Base-by-base conservation (phyloP, 352 stramenopile genomes). In the Phytophthora nicotianae region DNA sequence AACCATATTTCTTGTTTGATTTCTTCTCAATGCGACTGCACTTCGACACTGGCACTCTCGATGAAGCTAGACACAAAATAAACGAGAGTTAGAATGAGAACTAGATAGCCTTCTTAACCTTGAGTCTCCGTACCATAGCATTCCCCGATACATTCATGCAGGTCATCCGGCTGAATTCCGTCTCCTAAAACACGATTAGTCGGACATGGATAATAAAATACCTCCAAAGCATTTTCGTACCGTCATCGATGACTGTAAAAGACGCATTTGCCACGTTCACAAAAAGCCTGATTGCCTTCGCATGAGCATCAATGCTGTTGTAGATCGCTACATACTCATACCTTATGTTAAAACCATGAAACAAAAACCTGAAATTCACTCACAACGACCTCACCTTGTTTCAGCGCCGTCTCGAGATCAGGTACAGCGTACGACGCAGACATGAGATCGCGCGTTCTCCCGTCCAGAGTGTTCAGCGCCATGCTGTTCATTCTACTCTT, bases 171-270 rank as follows among this genome's bases (percentile, higher is more conserved):
- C 32, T 57, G 35, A 50, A 95, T 90, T 0, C 86, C 86, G 35
- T 82, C 64, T n/a, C 84, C 86, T 95, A 33, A 26, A 56, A 40
- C 24, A 29, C 58, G 16, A 35, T 19, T 20, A 19, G 14, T 21
- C n/a, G 10, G 14, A 19, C 27, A 19, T 1, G 10, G n/a, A n/a
- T 21, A 35, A 14, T 3, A n/a, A 38, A 38, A 3, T 38, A 17
- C 23, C 16, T 5, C 23, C 24, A 38, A 27, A 27, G 4, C 10
- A 13, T 5, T n/a, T n/a, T 8, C 4, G 4, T 37, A 96, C 87
- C 87, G 50, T 96, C 78, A n/a, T 96, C 87, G 9, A 69, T 58
- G 3, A 79, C 75, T 2, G 63, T 75, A 40, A 96, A 93, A 6
- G 82, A 88, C 16, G 71, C 70, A 4, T 69, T 63, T 8, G 42